These are phyloP conservation scores for Pleurotus eryngii DNA, from an alignment of 768 basidiomycete species.

Conservation along the genomic window DNA sequence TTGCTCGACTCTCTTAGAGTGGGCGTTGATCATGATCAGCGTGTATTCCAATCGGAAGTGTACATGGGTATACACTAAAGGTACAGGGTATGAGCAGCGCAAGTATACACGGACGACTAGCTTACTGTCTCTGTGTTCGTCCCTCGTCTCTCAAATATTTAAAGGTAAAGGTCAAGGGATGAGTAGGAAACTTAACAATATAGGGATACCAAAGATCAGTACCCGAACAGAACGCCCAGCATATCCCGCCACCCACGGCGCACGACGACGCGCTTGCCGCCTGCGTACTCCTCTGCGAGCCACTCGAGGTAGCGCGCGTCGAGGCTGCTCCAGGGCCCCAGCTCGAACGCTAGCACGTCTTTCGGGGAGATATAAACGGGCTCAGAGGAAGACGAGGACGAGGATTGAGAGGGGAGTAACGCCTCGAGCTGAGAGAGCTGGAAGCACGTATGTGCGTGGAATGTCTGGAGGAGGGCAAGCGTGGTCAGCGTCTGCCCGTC, in stretches of 20 bases:
- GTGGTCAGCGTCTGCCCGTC: conserved; percentile 43
- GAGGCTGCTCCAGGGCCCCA: conserved; percentile 67
- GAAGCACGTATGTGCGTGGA: conserved; percentile 63
- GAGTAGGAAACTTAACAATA: too few relatives aligned
- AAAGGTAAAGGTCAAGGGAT: too few relatives aligned
- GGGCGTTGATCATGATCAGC: too few relatives aligned
- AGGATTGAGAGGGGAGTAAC: conserved; percentile 21
- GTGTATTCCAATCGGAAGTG: too few relatives aligned
- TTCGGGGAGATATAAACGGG: conserved; percentile 51
- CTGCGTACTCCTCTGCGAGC: conserved; percentile 66
- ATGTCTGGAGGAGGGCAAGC: conserved; percentile 60
- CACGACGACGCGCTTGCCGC: conserved; percentile 37
- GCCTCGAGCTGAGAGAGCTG: conserved; percentile 48
- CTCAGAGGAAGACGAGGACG: conserved; percentile 12
- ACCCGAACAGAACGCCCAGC: conserved; percentile 43
- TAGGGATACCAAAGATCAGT: conserved; percentile 9
- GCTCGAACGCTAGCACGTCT: conserved; percentile 65
- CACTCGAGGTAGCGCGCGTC: conserved; percentile 80
- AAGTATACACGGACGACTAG: too few relatives aligned
- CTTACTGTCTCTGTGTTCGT: too few relatives aligned
- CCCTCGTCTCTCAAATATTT: too few relatives aligned
- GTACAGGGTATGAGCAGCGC: too few relatives aligned
- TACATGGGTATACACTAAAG: too few relatives aligned
- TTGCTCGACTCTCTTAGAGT: too few relatives aligned
- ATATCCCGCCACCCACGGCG: conserved; percentile 51